Percentiles rank a stretch among this genome's conserved stretches.
These are phyloP conservation scores for Saccharomyces jurei DNA, from an alignment of 805 yeast genomes.

Conservation along the genomic window DNA sequence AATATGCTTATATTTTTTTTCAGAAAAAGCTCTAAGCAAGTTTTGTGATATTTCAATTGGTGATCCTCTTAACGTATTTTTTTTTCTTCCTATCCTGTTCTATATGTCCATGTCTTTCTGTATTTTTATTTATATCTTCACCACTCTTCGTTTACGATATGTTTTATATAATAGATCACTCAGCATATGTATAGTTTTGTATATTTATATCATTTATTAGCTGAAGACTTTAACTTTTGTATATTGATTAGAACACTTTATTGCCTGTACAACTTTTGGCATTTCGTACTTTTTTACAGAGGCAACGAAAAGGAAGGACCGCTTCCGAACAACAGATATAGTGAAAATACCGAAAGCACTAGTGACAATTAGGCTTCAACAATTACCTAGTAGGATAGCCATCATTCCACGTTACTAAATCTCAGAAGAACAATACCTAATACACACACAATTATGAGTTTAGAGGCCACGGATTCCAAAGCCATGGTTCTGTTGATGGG, in stretches of 20 bases:
- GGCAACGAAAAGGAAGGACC: not conserved
- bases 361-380: not conserved
- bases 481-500: slow-evolving; percentile 90
- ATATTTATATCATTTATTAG: not conserved
- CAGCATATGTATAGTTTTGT: not conserved
- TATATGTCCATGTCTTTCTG: not conserved
- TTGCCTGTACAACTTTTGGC: not conserved
- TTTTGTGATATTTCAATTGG: not conserved
- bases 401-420: slow-evolving; percentile 1
- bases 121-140: not conserved
- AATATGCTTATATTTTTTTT: not conserved
- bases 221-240: not conserved
- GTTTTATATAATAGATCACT: not conserved
- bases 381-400: not conserved
- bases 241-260: not conserved
- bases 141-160: not conserved
- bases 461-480: slow-evolving; percentile 39
- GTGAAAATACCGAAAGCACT: not conserved
- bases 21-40: not conserved
- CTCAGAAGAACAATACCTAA: not conserved
- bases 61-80: not conserved
- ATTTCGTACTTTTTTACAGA: not conserved
- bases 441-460: slow-evolving; percentile 6
- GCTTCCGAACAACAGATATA: not conserved
- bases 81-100: not conserved